Evolutionary conservation across 208 protist genomes (phyloP).

Genomic region (Trichomonas gallinae): DNA sequence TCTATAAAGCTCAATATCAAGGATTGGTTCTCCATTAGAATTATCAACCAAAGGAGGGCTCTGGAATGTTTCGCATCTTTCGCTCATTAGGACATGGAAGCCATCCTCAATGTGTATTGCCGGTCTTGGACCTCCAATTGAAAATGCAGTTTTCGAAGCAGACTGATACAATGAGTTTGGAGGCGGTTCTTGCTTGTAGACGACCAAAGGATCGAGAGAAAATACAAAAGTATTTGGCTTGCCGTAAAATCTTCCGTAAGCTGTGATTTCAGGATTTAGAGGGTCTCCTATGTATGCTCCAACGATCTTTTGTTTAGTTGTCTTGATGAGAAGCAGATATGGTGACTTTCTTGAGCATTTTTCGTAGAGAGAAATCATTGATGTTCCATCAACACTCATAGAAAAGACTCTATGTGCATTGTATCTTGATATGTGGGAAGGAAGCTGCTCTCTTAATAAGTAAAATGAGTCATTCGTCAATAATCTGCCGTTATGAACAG

Average conservation of each 20-base stretch:
- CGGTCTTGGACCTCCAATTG: neutral
- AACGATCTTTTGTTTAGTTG: neutral
- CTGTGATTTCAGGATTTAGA: neutral
- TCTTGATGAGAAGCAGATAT: neutral
- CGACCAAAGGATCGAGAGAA: neutral
- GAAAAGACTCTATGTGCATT: neutral
- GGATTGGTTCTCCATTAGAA: neutral
- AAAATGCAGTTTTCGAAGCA: neutral
- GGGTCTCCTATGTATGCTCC: neutral
- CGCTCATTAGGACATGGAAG: neutral
- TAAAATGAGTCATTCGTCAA: neutral
- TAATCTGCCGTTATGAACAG: neutral
- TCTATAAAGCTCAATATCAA: neutral
- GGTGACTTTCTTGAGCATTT: neutral
- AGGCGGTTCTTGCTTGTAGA: neutral
- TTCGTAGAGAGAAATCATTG: neutral
- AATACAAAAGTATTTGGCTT: neutral
- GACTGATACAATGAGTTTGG: neutral
- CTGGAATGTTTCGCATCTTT: neutral
- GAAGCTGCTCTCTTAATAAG: neutral
- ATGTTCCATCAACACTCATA: neutral
- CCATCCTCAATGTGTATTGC: neutral
- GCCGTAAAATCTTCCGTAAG: neutral
- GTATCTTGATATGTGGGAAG: neutral
- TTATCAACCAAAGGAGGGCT: neutral